These are phyloP conservation scores for Ciborinia camelliae DNA, from an alignment of 2,329 filamentous ascomycete species.

Conservation along the genomic window DNA sequence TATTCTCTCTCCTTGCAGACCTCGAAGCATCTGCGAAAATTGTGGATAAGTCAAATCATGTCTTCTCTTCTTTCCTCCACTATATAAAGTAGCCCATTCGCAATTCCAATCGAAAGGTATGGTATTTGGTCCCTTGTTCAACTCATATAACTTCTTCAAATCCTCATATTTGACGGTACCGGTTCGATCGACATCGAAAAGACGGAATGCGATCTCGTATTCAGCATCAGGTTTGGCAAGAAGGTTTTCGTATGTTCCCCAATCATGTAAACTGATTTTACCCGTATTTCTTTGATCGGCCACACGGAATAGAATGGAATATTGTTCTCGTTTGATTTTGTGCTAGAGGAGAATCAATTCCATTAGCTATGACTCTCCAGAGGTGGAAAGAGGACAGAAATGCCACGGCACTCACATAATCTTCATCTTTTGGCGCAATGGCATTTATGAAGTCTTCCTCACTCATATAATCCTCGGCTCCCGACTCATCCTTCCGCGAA, in stretches of 20 bases:
- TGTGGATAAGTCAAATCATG: conserved; percentile 93
- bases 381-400: neutral
- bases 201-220: conserved; percentile 96
- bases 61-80: conserved; percentile 80
- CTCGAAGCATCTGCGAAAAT: conserved; percentile 97
- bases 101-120: conserved; percentile 97
- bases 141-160: conserved; percentile 79
- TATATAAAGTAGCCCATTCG: conserved; percentile 93
- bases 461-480: conserved; percentile 76
- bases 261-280: conserved; percentile 76
- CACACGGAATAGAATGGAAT: conserved; percentile 86
- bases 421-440: conserved; percentile 79
- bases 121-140: conserved; percentile 79
- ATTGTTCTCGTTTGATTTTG: conserved; percentile 96
- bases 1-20: conserved; percentile 92
- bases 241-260: conserved; percentile 91
- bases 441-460: conserved; percentile 88
- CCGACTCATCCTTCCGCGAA: conserved; percentile 70
- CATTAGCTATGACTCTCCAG: conserved; percentile 26
- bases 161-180: conserved; percentile 87
- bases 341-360: conserved; percentile 55
- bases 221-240: conserved; percentile 93
- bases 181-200: conserved; percentile 84
- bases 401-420: conserved; percentile 69
- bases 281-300: conserved; percentile 77